Percentiles rank a stretch among this genome's conserved stretches.
These are phyloP conservation scores for Orbilia javanica DNA, from an alignment of 2,329 filamentous ascomycete genomes.

Conservation along the genomic window DNA sequence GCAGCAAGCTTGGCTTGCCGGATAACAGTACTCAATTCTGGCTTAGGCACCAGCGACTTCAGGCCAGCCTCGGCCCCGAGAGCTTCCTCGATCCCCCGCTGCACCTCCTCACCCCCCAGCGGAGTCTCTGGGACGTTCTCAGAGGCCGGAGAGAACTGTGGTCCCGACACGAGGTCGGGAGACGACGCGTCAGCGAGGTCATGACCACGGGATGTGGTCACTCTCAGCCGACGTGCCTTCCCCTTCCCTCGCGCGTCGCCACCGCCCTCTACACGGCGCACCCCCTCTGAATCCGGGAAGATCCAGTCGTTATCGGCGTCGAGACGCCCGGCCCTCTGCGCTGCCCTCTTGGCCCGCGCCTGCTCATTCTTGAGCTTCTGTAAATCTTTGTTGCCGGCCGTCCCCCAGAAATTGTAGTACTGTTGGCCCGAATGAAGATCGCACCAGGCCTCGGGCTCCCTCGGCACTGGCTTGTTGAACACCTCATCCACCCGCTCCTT, in stretches of 20 bases:
- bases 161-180: conserved; percentile 38
- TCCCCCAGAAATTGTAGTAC: conserved; percentile 50
- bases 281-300: conserved; percentile 46
- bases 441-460: conserved; percentile 48
- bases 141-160: conserved; percentile 41
- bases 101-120: conserved; percentile 33
- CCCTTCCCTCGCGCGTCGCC: conserved; percentile 36
- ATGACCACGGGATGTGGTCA: conserved; percentile 24
- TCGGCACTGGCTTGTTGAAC: conserved; percentile 51
- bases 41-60: conserved; percentile 16
- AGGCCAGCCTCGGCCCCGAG: conserved; percentile 2
- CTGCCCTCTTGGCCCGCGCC: conserved; percentile 44
- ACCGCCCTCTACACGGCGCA: neutral
- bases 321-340: conserved; percentile 37
- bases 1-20: conserved; percentile 35
- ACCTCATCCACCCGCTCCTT: conserved; percentile 56
- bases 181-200: conserved; percentile 39
- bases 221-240: conserved; percentile 35
- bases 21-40: conserved; percentile 33
- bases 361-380: conserved; percentile 46
- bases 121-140: conserved; percentile 54
- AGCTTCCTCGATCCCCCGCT: conserved; percentile 20
- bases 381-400: conserved; percentile 50
- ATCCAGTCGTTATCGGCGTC: conserved; percentile 43
- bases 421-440: conserved; percentile 37